Base-by-base conservation (phyloP, 1,284 basidiomycete species). In the Pseudozyma hubeiensis region DNA sequence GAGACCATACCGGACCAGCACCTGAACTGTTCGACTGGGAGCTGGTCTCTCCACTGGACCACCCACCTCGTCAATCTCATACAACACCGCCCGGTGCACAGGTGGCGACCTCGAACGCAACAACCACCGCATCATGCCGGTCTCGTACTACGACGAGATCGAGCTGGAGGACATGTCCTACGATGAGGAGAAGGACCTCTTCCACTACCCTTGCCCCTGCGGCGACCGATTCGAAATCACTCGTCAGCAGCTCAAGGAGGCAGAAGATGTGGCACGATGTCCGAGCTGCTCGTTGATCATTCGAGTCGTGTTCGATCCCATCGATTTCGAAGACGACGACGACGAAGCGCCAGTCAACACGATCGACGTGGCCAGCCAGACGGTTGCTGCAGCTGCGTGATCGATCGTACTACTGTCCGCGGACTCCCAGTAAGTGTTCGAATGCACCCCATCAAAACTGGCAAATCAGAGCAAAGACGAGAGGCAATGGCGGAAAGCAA, bases 221-320 rank as follows among this genome's bases (percentile, higher is more conserved):
- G 96, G 96, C 29, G 97, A 99, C 86, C 90, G 94, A 41, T 99
- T 99, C 86, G 97, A 99, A 85, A 98, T 99, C 78, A 91, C 93
- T 17, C 89, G 78, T 46, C 65, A 68, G 5, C 95, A 98, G 86
- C 90, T 99, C 10, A 89, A 90, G 56, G 88, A 94, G 69, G 97
- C 91, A 49, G 96, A 98, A 81, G 97, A 99, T 81, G 90, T 97
- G 47, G 96, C 96, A n/a, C 94, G 90, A 56, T 99, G 96, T 86
- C 97, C 96, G 0, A 96, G 93, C 83, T 99, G 96, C 82, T 95
- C 93, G 77, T 87, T 98, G 31, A 89, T 98, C 51, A 94, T 99
- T 58, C 87, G 96, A 63, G 92, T 99, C 41, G 90, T 99, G 53
- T 98, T 92, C 84, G 96, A 99, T 86, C 94, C 94, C 55, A 94